Percentiles rank a stretch among this genome's conserved stretches.
Evolutionary conservation across 2,329 filamentous ascomycete genomes (phyloP).

Genomic region (Didymella arachidicola): DNA sequence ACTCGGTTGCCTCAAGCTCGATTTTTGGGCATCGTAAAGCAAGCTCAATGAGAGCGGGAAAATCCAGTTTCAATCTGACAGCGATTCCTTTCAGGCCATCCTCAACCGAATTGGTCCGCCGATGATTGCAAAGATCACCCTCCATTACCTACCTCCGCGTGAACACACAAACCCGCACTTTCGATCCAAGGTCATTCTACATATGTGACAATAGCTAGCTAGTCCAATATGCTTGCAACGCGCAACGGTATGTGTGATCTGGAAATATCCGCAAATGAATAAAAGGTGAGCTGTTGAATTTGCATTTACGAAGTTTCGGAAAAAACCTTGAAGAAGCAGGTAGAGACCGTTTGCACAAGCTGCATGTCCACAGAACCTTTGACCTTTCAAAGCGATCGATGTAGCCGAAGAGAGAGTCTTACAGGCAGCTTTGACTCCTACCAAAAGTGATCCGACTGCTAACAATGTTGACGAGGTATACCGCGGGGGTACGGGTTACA

Average conservation of each 20-base stretch:
- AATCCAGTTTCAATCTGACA: neutral
- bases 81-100: neutral
- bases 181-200: no score
- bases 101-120: neutral
- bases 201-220: neutral
- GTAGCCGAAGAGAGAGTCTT: neutral
- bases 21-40: neutral
- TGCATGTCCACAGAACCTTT: neutral
- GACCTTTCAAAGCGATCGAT: neutral
- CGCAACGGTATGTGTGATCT: conserved; percentile 14
- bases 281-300: conserved; percentile 23
- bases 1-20: neutral
- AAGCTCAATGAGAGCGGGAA: neutral
- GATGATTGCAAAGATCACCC: neutral
- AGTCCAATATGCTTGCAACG: conserved; percentile 34
- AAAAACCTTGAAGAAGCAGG: neutral
- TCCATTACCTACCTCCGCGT: no score
- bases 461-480: conserved; percentile 24
- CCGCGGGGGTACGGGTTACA: conserved; percentile 34
- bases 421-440: neutral
- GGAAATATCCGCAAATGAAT: conserved; percentile 32
- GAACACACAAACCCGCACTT: no score
- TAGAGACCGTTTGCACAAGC: neutral
- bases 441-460: neutral
- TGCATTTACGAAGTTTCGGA: neutral